Evolutionary conservation across 805 yeast genomes (phyloP), one percentile per base, ranked within the genome.

Genomic region (Suhomyces faveliae): DNA sequence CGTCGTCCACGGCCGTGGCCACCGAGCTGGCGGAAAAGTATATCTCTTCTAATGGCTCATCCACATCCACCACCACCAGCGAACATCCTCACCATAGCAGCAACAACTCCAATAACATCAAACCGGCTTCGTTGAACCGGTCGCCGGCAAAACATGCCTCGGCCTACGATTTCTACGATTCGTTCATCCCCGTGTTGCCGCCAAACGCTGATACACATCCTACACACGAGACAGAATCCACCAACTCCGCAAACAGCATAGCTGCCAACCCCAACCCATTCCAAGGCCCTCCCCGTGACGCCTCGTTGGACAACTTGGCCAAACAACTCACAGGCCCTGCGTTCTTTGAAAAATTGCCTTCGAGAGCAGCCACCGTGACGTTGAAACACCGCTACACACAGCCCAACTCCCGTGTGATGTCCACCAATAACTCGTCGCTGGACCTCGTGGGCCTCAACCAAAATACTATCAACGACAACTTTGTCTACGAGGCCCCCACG

Each of bases 161-260:
- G 9, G 56, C 71, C 21, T 73, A 70, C 55, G 76, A 71, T 48
- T 71, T 72, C 51, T 73, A 73, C 60, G 75, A 73, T 43, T 48
- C 70, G 6, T 61, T 73, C 49, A 71, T 73, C 46, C 78, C 78
- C 3, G 61, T 71, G 7, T 48, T 71, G 42, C 69, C 67, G 6
- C 29, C 29, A 22, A 39, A 15, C 47, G 11, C 49, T 1, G 35
- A 25, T 2, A 24, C 45, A 12, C 42, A 46, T n/a, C 30, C 17
- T 10, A 29, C 20, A 29, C 23, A 21, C 39, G 43, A 38, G n/a
- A 13, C 21, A 2, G 51, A 48, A 15, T 40, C 51, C 29, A 43
- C 39, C 40, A 22, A 35, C 44, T 45, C 51, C 33, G 27, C 37
- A 25, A 35, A 42, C 21, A 27, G 30, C 30, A 27, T 27, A 20